phyloP scores from a whole-genome alignment of 2,329 filamentous ascomycete species.

The Nemania diffusa region DNA sequence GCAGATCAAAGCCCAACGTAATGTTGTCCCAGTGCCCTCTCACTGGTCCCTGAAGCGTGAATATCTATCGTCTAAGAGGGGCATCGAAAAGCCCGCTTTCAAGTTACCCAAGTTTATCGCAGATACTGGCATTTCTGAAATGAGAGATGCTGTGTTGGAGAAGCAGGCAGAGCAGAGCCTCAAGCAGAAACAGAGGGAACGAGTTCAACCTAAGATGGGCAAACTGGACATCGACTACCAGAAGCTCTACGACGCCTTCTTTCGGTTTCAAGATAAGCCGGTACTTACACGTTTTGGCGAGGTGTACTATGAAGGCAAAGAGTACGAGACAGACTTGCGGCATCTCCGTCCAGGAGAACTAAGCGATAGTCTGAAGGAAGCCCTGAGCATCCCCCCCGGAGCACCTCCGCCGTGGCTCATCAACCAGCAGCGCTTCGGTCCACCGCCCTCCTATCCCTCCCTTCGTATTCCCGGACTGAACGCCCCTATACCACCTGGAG shows the following conservation, averaged over 20 bases:
- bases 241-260: conserved; percentile 98
- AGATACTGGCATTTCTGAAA: conserved; percentile 96
- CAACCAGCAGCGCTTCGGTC: conserved; percentile 93
- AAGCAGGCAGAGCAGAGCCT: conserved; percentile 92
- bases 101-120: conserved; percentile 95
- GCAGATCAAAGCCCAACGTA: conserved; percentile 93
- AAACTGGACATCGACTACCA: conserved; percentile 98
- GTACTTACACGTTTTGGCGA: conserved; percentile 94
- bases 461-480: conserved; percentile 95
- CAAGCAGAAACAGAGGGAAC: conserved; percentile 94
- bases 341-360: conserved; percentile 91
- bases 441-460: conserved; percentile 94
- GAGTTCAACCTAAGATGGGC: conserved; percentile 95
- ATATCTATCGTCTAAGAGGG: conserved; percentile 95
- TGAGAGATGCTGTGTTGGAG: conserved; percentile 95
- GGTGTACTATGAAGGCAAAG: conserved; percentile 99
- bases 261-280: conserved; percentile 96
- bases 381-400: conserved; percentile 90
- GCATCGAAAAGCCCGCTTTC: conserved; percentile 95
- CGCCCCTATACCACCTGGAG: conserved; percentile 88
- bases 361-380: conserved; percentile 88
- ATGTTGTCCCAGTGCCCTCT: conserved; percentile 91
- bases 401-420: conserved; percentile 97
- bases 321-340: conserved; percentile 93
- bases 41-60: conserved; percentile 98